Evolutionary conservation across 768 basidiomycete species (phyloP).

Genomic region (Mycena belliarum): DNA sequence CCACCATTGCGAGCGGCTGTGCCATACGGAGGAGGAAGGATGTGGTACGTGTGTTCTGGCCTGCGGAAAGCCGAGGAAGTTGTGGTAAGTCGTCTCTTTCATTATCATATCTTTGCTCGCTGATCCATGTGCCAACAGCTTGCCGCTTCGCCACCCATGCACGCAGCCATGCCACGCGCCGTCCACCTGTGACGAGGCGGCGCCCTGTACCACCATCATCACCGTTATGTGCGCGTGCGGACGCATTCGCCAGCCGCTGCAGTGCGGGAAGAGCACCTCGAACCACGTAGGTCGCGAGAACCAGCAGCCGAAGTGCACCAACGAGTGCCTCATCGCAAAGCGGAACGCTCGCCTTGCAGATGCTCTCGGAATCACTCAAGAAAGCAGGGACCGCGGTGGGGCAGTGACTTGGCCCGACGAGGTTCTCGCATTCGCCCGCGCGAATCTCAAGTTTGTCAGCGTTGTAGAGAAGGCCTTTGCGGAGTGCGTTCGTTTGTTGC

Average conservation of each 20-base stretch:
- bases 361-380: conserved; percentile 80
- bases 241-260: conserved; percentile 68
- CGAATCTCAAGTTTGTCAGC: conserved; percentile 64
- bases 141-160: conserved; percentile 75
- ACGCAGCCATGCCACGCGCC: conserved; percentile 86
- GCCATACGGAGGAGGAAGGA: conserved; percentile 63
- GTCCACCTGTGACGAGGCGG: conserved; percentile 74
- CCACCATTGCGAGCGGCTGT: conserved; percentile 81
- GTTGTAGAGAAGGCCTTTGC: conserved; percentile 81
- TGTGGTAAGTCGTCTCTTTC: conserved; percentile 57
- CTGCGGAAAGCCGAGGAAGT: conserved; percentile 86
- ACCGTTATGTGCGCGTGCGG: conserved; percentile 82
- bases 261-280: conserved; percentile 64
- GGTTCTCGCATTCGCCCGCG: conserved; percentile 58
- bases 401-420: conserved; percentile 63
- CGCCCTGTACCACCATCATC: conserved; percentile 71
- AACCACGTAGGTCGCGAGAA: conserved; percentile 44
- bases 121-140: conserved; percentile 35
- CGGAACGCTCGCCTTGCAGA: conserved; percentile 88
- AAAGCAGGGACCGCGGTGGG: conserved; percentile 36
- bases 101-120: no score
- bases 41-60: conserved; percentile 76
- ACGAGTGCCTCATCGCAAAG: conserved; percentile 82
- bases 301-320: conserved; percentile 68
- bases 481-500: conserved; percentile 56